phyloP scores from a whole-genome alignment of 1,284 basidiomycete species.

The Pyrrhoderma lamaoense region DNA sequence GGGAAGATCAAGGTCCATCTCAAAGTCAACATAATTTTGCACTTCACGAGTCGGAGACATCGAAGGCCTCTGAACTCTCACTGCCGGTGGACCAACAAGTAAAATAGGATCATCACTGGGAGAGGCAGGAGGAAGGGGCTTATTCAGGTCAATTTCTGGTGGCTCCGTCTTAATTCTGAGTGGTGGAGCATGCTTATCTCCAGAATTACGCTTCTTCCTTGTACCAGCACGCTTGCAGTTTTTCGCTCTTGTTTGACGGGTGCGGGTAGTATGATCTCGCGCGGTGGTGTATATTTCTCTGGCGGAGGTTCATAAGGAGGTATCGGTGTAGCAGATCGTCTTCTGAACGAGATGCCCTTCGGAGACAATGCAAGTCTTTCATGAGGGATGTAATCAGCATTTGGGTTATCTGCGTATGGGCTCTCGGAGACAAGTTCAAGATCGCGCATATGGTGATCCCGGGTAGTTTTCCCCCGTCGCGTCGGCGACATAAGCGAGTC shows the following conservation, averaged over 20 bases:
- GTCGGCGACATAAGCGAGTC: conserved; percentile 25
- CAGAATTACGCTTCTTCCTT: conserved; percentile 18
- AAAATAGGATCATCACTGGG: conserved; percentile 68
- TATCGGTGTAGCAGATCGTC: conserved; percentile 39
- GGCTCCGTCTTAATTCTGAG: conserved; percentile 50
- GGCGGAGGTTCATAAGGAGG: conserved; percentile 56
- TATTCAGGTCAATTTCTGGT: conserved; percentile 52
- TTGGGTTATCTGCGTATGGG: conserved; percentile 40
- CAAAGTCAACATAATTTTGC: conserved; percentile 15
- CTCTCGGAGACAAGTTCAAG: conserved; percentile 30
- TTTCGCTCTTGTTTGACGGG: conserved; percentile 23
- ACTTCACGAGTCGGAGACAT: background rate
- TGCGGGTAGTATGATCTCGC: conserved; percentile 47
- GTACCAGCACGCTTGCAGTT: conserved; percentile 25
- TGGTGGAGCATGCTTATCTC: conserved; percentile 24
- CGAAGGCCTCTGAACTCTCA: conserved; percentile 19
- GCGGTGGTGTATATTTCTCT: conserved; percentile 63
- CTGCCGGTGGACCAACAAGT: conserved; percentile 37
- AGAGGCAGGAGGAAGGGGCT: conserved; percentile 56
- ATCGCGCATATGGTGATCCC: conserved; percentile 21
- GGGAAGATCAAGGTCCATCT: conserved; percentile 18
- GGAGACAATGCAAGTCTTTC: conserved; percentile 22
- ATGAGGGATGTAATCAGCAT: conserved; percentile 43
- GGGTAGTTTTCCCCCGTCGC: conserved; percentile 3
- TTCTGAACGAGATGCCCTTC: conserved; percentile 20